Evolutionary conservation across 768 basidiomycete species (phyloP).

Genomic region (Dioszegia aurantiaca): DNA sequence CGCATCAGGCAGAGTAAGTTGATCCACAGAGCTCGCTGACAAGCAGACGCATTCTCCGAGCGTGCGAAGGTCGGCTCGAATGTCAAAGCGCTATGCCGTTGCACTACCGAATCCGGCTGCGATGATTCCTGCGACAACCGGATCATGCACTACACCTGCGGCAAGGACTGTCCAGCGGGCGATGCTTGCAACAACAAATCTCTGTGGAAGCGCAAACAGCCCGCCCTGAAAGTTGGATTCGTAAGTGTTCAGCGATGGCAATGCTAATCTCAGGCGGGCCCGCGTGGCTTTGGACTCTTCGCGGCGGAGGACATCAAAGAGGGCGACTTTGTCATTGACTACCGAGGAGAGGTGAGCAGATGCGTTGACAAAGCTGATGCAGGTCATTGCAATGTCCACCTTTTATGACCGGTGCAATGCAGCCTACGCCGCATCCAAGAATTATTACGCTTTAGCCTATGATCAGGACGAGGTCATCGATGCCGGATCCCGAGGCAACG

Average conservation of each 20-base stretch:
- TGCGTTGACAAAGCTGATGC: slow-evolving; percentile 10
- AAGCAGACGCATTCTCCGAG: slow-evolving; percentile 41
- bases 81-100: slow-evolving; percentile 46
- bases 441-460: slow-evolving; percentile 54
- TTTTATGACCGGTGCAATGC: slow-evolving; percentile 46
- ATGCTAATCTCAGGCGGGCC: slow-evolving; percentile 43
- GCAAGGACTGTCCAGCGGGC: slow-evolving; percentile 51
- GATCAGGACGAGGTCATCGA: slow-evolving; percentile 54
- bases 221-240: slow-evolving; percentile 44
- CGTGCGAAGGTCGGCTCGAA: slow-evolving; percentile 19
- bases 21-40: slow-evolving; percentile 6
- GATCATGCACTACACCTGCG: slow-evolving; percentile 53
- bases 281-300: slow-evolving; percentile 52
- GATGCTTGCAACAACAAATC: slow-evolving; percentile 49
- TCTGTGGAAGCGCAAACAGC: slow-evolving; percentile 38
- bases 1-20: slow-evolving; percentile 40
- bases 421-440: slow-evolving; percentile 40
- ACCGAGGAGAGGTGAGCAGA: slow-evolving; percentile 49
- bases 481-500: slow-evolving; percentile 53
- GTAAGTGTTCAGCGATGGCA: slow-evolving; percentile 27
- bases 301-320: slow-evolving; percentile 45
- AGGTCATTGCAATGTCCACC: slow-evolving; percentile 46
- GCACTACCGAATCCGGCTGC: slow-evolving; percentile 44
- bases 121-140: slow-evolving; percentile 52
- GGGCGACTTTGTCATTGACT: slow-evolving; percentile 53